Evolutionary conservation across 1,284 basidiomycete species (phyloP), one percentile per base, ranked within the genome.

Genomic region (Ustilago cynodontis): DNA sequence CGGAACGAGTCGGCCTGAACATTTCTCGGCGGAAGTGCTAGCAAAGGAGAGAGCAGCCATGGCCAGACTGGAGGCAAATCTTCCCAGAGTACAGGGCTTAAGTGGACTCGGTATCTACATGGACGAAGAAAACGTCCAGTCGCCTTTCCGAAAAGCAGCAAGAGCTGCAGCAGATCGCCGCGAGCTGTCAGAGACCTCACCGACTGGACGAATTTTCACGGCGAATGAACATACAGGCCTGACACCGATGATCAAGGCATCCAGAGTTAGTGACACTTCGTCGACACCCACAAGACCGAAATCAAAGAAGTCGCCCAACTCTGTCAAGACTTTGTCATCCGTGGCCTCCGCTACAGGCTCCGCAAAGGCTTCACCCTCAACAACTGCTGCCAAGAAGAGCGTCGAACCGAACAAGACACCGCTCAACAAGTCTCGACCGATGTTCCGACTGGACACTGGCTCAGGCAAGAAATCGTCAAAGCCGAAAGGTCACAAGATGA

Each of bases 381-480:
- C 64, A 2, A 61, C 68, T 3, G 65, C 61, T 1, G 26, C 52
- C 28, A 65, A 67, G 65, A 68, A 65, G 51, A 50, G 47, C 18
- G 20, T 0, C 7, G 70, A 77, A 7, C n/a, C 57, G 0, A n/a
- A 29, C 16, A 62, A 64, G 60, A 77, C 74, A 26, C 74, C 74
- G 1, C 60, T 72, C 13, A 57, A 9, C 60, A 72, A 70, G 47
- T 77, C 74, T n/a, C 52, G 70, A 55, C 74, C 74, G 6, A 69
- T 72, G 62, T 77, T 77, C 58, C 49, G 74, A 3, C 70, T 77
- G n/a, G 74, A 77, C 31, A 77, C 51, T 0, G 70, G 74, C n/a
- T 70, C 74, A 16, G 52, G 60, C 3, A 69, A 66, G 45, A 77
- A 71, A 39, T 56, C 71, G 7, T 65, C 50, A 39, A 66, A 65